A percentile compares a stretch with the other conserved stretches of the same genome.
These are phyloP conservation scores for Fusarium sp. DNA, from an alignment of 2,329 filamentous ascomycete species.

Conservation along the genomic window DNA sequence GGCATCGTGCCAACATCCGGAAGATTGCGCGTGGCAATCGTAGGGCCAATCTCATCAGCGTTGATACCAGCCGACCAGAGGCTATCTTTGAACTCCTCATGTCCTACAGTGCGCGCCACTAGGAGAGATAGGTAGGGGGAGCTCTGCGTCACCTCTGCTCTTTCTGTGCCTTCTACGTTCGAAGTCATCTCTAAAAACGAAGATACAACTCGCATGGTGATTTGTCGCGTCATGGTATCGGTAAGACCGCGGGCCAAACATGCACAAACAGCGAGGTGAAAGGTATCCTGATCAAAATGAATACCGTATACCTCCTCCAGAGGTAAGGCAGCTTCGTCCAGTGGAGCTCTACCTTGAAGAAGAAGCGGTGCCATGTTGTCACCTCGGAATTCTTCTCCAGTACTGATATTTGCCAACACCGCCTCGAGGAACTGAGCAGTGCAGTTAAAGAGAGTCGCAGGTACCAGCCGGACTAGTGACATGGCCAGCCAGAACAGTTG, in stretches of 20 bases:
- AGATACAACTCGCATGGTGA: constrained; percentile 72
- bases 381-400: constrained; percentile 71
- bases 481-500: constrained; percentile 81
- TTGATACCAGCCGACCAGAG: constrained; percentile 73
- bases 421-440: constrained; percentile 76
- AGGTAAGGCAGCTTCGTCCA: constrained; percentile 73
- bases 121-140: constrained; percentile 75
- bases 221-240: constrained; percentile 71
- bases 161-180: constrained; percentile 33
- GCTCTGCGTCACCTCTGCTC: constrained; percentile 43
- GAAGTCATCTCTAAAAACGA: constrained; percentile 66
- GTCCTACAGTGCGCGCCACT: constrained; percentile 67
- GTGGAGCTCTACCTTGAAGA: constrained; percentile 71
- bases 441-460: constrained; percentile 74
- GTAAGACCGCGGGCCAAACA: constrained; percentile 75
- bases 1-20: constrained; percentile 62
- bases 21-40: constrained; percentile 45
- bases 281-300: constrained; percentile 74
- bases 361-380: constrained; percentile 72
- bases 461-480: constrained; percentile 75
- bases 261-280: constrained; percentile 77
- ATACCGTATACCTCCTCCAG: constrained; percentile 77
- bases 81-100: constrained; percentile 74
- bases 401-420: constrained; percentile 74
- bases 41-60: constrained; percentile 54